Conservation (phyloP, 805 yeast genomes). For the Saccharomyces kudriavzevii region DNA sequence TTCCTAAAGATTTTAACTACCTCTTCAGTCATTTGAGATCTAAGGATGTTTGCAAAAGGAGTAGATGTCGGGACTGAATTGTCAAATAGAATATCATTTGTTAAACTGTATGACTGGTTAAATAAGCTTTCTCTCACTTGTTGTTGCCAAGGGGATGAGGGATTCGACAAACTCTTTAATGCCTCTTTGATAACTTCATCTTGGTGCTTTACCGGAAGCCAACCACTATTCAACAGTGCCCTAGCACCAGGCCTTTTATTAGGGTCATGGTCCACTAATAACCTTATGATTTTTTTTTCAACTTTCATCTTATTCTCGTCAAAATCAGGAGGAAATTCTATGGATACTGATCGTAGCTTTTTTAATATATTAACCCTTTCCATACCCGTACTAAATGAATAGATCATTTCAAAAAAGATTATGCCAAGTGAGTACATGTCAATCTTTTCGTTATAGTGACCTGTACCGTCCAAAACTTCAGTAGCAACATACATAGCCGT, state of each 20-base stretch:
- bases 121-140: constrained; percentile 84
- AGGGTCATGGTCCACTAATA: constrained; percentile 74
- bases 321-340: constrained; percentile 69
- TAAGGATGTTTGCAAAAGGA: constrained; percentile 46
- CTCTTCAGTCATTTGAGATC: constrained; percentile 51
- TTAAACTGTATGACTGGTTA: constrained; percentile 75
- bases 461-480: constrained; percentile 69
- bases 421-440: constrained; percentile 94
- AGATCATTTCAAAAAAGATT: constrained; percentile 92
- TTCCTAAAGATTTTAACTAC: constrained; percentile 55
- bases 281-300: constrained; percentile 60
- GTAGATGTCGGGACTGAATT: constrained; percentile 27
- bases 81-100: constrained; percentile 79
- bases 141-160: constrained; percentile 89
- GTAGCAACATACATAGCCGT: constrained; percentile 88
- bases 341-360: constrained; percentile 46
- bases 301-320: constrained; percentile 39
- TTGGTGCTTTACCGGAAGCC: constrained; percentile 81
- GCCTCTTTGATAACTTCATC: constrained; percentile 88
- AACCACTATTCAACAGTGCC: constrained; percentile 67
- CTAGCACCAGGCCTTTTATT: constrained; percentile 70
- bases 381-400: constrained; percentile 81
- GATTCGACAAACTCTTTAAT: constrained; percentile 72
- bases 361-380: constrained; percentile 75
- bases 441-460: constrained; percentile 82